Evolutionary conservation across 1,139 yeast genomes (phyloP), one percentile per base, ranked within the genome.

Genomic region (Hyphopichia khmerensis): DNA sequence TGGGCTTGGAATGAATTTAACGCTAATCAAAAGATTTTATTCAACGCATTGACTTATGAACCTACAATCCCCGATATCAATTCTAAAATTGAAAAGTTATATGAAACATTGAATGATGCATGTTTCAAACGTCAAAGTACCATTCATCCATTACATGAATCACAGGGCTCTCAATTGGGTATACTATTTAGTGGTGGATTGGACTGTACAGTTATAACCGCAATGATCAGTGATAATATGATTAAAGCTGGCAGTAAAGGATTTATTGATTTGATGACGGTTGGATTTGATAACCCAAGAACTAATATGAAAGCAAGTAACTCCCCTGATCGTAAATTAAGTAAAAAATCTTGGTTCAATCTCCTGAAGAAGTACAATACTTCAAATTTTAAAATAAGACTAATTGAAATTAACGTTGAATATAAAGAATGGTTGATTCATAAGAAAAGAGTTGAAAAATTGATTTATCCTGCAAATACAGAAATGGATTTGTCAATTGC

Each of bases 401-500:
- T 81, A 47, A 67, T 87, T 3, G 90, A 89, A 54, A 72, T 88
- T 4, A 77, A 93, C 56, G 85, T 93, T 2, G 69, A 85, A 2
- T 91, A 85, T 54, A 76, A 74, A 5, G 83, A 79, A 40, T 88
- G 90, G 68, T 53, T 79, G 11, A 44, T 59, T 2, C 79, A 79
- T 39, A 76, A 75, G 41, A 61, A 69, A 1, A 62, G 68, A 2
- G 96, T 91, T 0, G 64, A 73, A 38, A 67, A 75, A 24, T 65
- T 91, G 35, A 93, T 93, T 77, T 82, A 72, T 55, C 99, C 99
- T 0, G 80, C 84, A 47, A 76, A 80, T 42, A 90, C 97, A 0
- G 98, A 90, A 48, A 95, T 93, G 98, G 99, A 93, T 60, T 65
- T 89, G 31, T 87, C 96, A 1, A 93, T 93, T 43, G 97, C 97